Evolutionary conservation across 768 basidiomycete species (phyloP), one percentile per base, ranked within the genome.

Genomic region (Kwoniella mangroviensis): DNA sequence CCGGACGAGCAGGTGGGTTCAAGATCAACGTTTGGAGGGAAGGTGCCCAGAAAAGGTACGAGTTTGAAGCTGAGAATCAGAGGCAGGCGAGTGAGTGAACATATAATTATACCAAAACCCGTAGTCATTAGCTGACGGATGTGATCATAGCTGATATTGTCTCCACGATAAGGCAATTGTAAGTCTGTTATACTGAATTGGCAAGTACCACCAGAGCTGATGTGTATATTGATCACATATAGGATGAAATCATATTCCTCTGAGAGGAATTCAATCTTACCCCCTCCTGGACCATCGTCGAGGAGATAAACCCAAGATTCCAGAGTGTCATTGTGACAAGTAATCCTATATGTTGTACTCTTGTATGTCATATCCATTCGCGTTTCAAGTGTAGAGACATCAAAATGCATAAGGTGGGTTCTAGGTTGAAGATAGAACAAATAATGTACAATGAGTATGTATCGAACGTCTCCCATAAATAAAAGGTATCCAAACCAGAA

Each of bases 31-130:
- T 98, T 13, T 90, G 88, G 79, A 69, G 82, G 85, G 91, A 72
- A 87, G 74, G 74, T 0, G 86, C 89, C 52, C 91, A 90, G 74
- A 99, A 98, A 86, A 86, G 94, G 49, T 98, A 98, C 80, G 96
- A 98, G 77, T 98, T 97, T 80, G 97, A 99, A 84, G 96, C 94
- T 0, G 95, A 96, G 83, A 93, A 85, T 73, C 86, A 91, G 1
- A 90, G 89, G 81, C 79, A 89, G 66, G 93, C 95, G 57, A 87
- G 92, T 92, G 78, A 75, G 91, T 85, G 12, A 9, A 42, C n/a
- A 22, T 34, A 12, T 42, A 13, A 19, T 4, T 17, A 7, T 45
- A 54, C 3, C 60, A 7, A 34, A 7, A 7, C 0, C 34, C 34
- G 1, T 7, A 7, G 34, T 34, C 34, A 65, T 2, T 3, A 19